phyloP scores from a whole-genome alignment of 177 flowering plant species.

The Telopea speciosissima region DNA sequence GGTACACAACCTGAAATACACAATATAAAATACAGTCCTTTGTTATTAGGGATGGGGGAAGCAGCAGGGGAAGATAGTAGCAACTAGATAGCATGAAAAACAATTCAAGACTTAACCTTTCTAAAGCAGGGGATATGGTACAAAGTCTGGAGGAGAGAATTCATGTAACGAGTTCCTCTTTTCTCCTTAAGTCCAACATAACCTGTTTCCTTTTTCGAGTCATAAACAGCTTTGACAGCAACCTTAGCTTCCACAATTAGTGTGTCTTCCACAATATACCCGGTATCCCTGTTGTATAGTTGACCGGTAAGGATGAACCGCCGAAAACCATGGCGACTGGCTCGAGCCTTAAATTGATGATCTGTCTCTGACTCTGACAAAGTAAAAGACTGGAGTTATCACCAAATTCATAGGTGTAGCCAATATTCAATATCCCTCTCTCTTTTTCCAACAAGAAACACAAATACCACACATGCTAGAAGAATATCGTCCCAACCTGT shows the following conservation, averaged over 20 bases:
- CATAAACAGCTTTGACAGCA: slow-evolving; percentile 63
- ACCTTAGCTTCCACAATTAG: slow-evolving; percentile 68
- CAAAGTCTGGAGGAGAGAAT: too few relatives aligned
- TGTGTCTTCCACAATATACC: slow-evolving; percentile 63
- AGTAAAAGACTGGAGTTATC: slow-evolving; percentile 9
- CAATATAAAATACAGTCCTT: not conserved
- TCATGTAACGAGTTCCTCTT: too few relatives aligned
- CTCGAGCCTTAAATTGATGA: slow-evolving; percentile 51
- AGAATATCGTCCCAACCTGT: too few relatives aligned
- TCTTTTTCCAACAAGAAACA: too few relatives aligned
- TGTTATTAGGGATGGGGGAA: not conserved
- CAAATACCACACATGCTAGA: too few relatives aligned
- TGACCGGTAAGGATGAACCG: slow-evolving; percentile 80
- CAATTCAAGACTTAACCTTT: slow-evolving; percentile 36
- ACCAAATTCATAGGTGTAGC: too few relatives aligned
- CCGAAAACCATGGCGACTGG: slow-evolving; percentile 65
- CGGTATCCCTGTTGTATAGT: slow-evolving; percentile 57
- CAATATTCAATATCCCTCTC: too few relatives aligned
- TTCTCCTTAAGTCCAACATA: too few relatives aligned
- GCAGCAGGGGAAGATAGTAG: not conserved
- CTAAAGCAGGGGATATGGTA: too few relatives aligned
- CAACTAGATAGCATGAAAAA: not conserved
- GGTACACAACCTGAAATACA: slow-evolving; percentile 56
- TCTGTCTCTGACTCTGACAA: slow-evolving; percentile 67
- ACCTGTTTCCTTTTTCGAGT: too few relatives aligned